Conservation (phyloP, 2,329 filamentous ascomycete species). For the Diaporthe sp. region DNA sequence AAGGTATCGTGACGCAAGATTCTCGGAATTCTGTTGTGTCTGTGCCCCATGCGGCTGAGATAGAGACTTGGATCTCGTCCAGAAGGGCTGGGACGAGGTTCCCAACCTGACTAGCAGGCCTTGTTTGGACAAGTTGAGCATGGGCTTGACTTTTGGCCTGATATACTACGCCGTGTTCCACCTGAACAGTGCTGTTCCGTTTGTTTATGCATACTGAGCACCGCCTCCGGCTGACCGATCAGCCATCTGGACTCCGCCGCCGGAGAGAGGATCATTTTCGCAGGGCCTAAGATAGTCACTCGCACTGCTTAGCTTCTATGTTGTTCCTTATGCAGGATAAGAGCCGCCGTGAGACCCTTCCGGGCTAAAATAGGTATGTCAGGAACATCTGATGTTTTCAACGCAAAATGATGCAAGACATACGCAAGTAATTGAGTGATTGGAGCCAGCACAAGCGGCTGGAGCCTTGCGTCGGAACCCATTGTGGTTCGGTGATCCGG, state of each 20-base stretch:
- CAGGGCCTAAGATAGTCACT: conserved; percentile 44
- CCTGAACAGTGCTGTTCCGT: conserved; percentile 52
- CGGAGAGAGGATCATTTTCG: conserved; percentile 48
- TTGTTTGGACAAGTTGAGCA: conserved; percentile 48
- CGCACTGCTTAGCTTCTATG: conserved; percentile 44
- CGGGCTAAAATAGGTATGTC: conserved; percentile 48
- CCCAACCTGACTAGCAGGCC: conserved; percentile 48
- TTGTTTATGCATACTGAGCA: conserved; percentile 49
- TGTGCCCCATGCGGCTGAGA: conserved; percentile 48
- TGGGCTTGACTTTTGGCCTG: conserved; percentile 49
- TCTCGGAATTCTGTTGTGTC: conserved; percentile 48
- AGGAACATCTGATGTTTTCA: conserved; percentile 37
- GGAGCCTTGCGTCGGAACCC: neutral
- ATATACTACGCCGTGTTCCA: conserved; percentile 48
- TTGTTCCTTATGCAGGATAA: conserved; percentile 43
- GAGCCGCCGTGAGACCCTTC: conserved; percentile 46
- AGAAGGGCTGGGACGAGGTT: conserved; percentile 47
- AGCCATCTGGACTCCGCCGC: conserved; percentile 46
- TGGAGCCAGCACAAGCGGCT: neutral
- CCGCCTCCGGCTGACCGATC: conserved; percentile 47
- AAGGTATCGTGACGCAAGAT: conserved; percentile 49
- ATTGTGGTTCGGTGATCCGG: neutral
- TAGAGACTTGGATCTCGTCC: conserved; percentile 47
- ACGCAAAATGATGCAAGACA: neutral
- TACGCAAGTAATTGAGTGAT: neutral